These are phyloP conservation scores for Cryptococcus jaspeensis DNA, from an alignment of 1,284 basidiomycete species.

Conservation along the genomic window DNA sequence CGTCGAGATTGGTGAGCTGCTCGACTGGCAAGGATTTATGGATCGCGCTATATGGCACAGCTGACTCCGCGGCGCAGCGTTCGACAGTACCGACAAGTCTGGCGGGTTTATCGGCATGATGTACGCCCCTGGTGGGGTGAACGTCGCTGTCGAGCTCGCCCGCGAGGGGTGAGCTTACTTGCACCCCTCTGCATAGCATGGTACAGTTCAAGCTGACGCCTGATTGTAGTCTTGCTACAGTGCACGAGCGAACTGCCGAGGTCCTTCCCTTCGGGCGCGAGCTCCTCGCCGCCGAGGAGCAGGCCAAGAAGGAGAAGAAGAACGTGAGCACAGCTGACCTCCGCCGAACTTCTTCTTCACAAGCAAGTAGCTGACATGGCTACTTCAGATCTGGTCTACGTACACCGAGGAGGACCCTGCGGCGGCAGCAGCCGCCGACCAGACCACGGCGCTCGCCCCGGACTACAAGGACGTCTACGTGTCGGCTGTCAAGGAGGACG, in stretches of 20 bases:
- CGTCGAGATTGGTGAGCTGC: constrained; percentile 68
- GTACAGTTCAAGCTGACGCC: constrained; percentile 8
- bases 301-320: constrained; percentile 71
- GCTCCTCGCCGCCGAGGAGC: constrained; percentile 78
- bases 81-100: constrained; percentile 86
- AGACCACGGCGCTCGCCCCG: constrained; percentile 63
- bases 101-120: constrained; percentile 93
- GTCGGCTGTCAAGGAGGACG: constrained; percentile 78
- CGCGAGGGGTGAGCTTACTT: constrained; percentile 68
- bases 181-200: background rate
- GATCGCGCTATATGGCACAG: too few species aligned
- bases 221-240: constrained; percentile 62
- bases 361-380: constrained; percentile 8
- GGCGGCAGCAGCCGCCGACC: constrained; percentile 45
- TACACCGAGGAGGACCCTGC: constrained; percentile 69
- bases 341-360: background rate
- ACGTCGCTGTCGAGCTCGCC: constrained; percentile 78
- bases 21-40: too few species aligned
- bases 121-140: constrained; percentile 69
- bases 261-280: constrained; percentile 72
- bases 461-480: constrained; percentile 91
- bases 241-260: constrained; percentile 87
- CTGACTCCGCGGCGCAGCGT: constrained; percentile 49
- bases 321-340: constrained; percentile 62
- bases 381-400: constrained; percentile 72